A percentile compares a stretch with the other conserved stretches of the same genome.
These are phyloP conservation scores for Thoreauomyces humboldtii DNA, from an alignment of 192 early-diverging fungal species.

Conservation along the genomic window DNA sequence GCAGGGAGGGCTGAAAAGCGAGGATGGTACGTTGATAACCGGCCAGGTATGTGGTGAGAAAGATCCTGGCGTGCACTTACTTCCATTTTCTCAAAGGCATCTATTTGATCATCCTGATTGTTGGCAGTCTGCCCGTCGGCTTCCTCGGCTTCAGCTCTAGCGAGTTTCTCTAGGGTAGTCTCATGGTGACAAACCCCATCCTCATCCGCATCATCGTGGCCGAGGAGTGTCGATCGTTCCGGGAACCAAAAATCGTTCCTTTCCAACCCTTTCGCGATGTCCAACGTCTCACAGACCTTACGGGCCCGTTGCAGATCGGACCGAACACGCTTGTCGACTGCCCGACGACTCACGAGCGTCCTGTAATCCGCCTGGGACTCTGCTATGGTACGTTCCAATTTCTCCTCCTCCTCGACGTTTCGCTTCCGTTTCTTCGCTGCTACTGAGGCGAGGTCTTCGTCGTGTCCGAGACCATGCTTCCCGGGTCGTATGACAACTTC, in stretches of 20 bases:
- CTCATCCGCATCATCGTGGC: conserved; percentile 7
- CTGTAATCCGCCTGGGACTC: conserved; percentile 12
- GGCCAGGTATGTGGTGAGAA: not conserved
- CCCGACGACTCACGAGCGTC: conserved; percentile 8
- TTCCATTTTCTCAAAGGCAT: conserved; percentile 13
- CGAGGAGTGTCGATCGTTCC: not conserved
- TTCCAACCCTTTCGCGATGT: conserved; percentile 11
- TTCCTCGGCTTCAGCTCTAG: not conserved
- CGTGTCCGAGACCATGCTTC: conserved; percentile 12
- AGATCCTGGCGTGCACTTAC: not conserved
- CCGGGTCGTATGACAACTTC: conserved; percentile 10
- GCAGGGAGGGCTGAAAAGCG: conserved; percentile 38
- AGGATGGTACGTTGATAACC: not conserved
- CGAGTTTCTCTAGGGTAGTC: not conserved
- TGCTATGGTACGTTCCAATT: not conserved
- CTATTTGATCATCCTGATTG: not conserved
- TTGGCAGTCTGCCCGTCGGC: not conserved
- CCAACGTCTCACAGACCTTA: conserved; percentile 26
- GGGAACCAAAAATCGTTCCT: conserved; percentile 30
- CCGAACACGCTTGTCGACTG: not conserved
- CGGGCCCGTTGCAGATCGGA: conserved; percentile 15
- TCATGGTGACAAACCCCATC: not conserved
- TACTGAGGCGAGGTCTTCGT: not conserved
- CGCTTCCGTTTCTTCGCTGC: not conserved
- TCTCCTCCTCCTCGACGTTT: not conserved